Evolutionary conservation across 805 yeast species (phyloP), one percentile per base, ranked within the genome.

Genomic region (Metschnikowia sp.): DNA sequence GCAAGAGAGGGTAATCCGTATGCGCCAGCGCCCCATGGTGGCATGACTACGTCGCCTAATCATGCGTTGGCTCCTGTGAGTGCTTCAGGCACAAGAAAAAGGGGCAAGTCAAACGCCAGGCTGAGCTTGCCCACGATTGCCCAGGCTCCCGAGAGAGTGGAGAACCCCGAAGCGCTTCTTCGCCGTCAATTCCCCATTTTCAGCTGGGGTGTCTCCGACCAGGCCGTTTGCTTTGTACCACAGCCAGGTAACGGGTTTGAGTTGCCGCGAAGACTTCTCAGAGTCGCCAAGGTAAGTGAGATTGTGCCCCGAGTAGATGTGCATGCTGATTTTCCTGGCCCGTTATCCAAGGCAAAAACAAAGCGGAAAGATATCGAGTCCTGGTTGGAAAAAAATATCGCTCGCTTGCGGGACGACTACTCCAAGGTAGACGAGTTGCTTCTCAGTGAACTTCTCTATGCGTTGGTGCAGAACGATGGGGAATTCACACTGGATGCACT

Each of bases 101-200:
- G 54, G 2, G 56, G 50, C 8, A 52, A 45, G 12, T 51, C 54
- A 4, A 32, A 31, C 12, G 52, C 53, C 19, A 46, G 48, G 28
- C 33, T 39, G 10, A 31, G 26, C 12, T 42, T 50, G 22, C 48
- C 50, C 5, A 46, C 50, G 1, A 43, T 50, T 10, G 37, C 26
- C 13, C 52, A 44, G 10, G 39, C 32, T 26, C 22, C 40, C 13
- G 42, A 41, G 44, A 64, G 58, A 37, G 52, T 72, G 8, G 65
- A 68, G 30, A 77, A 82, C 50, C 85, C 87, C 8, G 78, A 77
- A 43, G 77, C 81, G 22, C 63, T 84, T 43, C 64, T 74, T 22
- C 65, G 69, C 40, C 73, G 86, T 45, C 96, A 87, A 60, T 86
- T 85, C 65, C 96, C 96, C 0, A 60, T 89, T 32, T 85, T 88